Percentiles rank a stretch among this genome's conserved stretches.
Conservation (phyloP, 2,329 filamentous ascomycete genomes). For the Coniella vitis region DNA sequence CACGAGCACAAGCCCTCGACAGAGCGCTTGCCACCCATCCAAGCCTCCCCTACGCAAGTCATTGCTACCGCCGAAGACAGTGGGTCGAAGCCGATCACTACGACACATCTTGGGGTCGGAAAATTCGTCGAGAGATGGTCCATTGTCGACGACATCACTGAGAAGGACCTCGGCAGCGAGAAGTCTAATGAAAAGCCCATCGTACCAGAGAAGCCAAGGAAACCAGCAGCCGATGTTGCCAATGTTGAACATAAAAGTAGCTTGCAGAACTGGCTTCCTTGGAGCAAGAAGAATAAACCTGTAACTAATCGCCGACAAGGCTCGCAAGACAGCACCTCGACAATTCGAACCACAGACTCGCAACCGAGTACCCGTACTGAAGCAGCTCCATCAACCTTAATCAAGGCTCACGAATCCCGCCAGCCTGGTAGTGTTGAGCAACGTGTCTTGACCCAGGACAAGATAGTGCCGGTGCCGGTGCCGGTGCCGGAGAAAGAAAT, state of each 20-base stretch:
- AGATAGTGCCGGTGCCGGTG: too few species aligned
- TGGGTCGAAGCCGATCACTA: not conserved
- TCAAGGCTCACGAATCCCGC: too few species aligned
- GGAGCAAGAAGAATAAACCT: not conserved
- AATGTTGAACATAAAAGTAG: not conserved
- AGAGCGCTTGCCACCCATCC: not conserved
- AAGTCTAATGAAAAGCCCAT: not conserved
- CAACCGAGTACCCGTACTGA: too few species aligned
- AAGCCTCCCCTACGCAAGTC: not conserved
- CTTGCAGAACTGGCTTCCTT: not conserved
- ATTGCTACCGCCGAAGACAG: not conserved
- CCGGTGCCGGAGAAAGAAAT: too few species aligned
- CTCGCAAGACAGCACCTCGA: too few species aligned
- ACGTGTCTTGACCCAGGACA: too few species aligned
- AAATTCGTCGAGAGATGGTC: slow-evolving; percentile 1
- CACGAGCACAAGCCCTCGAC: not conserved
- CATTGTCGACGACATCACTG: not conserved
- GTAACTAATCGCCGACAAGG: not conserved
- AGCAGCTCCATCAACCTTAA: too few species aligned
- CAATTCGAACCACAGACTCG: too few species aligned
- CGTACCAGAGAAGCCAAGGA: not conserved
- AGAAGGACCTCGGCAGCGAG: not conserved
- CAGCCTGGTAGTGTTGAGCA: too few species aligned
- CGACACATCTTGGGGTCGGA: not conserved
- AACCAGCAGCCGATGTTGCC: not conserved